Evolutionary conservation across 73 alveolate species (phyloP), one percentile per base, ranked within the genome.

Genomic region (Symbiodinium pilosum): DNA sequence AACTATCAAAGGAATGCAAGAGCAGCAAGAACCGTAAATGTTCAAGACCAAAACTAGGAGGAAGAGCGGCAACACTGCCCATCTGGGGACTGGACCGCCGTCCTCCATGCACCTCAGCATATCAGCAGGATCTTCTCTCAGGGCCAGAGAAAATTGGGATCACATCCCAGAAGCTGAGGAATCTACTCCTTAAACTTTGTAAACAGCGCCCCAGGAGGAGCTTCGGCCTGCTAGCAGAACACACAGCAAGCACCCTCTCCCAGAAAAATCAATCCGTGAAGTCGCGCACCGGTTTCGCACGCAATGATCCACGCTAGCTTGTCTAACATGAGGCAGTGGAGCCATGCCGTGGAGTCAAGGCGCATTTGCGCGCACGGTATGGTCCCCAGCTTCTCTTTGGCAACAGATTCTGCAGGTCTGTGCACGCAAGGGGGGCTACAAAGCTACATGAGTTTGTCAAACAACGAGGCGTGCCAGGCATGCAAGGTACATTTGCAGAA

Each of bases 131-230:
- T 47, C 59, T 47, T 47, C 14, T 47, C 12, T 51, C 1, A 51
- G 28, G 28, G 68, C 21, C 68, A 24, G n/a, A n/a, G n/a, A n/a
- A n/a, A n/a, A 51, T 16, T 51, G 68, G 21, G 8, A 51, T 16
- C 21, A 24, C 68, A 6, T 56, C 32, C 75, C 75, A 7, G 75
- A 56, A 26, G 75, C 6, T 26, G 75, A 56, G 75, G 75, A 6
- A 6, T 11, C 75, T 11, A 41, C 96, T 89, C 92, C 36, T 92
- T 92, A 40, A 92, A 75, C 92, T 92, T 92, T 52, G 92, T 71
- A 84, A 92, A 92, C 42, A 92, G 59, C 5, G 98, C 98, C 26
- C 98, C 98, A 36, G 98, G 92, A 1, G 98, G 98, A 34, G 98
- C 98, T 77, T 92, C 98, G 39, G 98, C 98, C 98, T 92, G 42